Evolutionary conservation across 163 green algal genomes (phyloP).

Genomic region (Smithsoniella earleae): DNA sequence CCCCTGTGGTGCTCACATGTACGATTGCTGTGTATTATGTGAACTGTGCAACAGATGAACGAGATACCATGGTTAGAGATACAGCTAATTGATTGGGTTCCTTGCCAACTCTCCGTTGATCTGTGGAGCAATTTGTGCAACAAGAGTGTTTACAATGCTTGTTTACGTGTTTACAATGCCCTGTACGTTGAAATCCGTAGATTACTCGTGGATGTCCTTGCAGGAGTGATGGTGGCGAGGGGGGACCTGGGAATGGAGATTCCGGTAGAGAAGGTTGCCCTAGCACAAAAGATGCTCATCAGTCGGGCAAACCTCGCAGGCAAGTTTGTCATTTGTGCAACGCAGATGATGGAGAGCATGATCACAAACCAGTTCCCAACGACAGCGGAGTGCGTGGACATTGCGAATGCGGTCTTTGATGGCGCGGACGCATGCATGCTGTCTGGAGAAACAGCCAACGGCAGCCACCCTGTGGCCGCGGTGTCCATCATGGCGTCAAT

Average conservation of each 20-base stretch:
- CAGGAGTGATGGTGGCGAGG: constrained; percentile 58
- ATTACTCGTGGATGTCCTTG: too few species aligned
- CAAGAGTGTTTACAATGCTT: too few species aligned
- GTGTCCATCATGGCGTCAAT: constrained; percentile 49
- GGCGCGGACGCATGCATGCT: constrained; percentile 63
- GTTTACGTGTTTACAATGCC: too few species aligned
- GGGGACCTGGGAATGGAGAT: constrained; percentile 66
- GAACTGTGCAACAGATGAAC: too few species aligned
- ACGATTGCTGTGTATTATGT: too few species aligned
- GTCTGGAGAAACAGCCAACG: constrained; percentile 54
- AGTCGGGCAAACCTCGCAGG: constrained; percentile 47
- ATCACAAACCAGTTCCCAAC: constrained; percentile 56
- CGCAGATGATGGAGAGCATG: constrained; percentile 69
- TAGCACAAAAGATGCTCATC: constrained; percentile 65
- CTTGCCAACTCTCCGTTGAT: too few species aligned
- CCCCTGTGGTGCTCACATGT: too few species aligned
- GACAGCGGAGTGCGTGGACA: constrained; percentile 63
- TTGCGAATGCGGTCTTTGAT: constrained; percentile 64
- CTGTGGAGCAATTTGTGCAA: too few species aligned
- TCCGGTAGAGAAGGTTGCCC: constrained; percentile 47
- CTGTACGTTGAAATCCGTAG: too few species aligned
- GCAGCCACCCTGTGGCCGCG: constrained; percentile 41
- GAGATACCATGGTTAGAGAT: too few species aligned
- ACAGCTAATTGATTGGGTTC: too few species aligned
- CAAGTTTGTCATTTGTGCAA: constrained; percentile 53